Evolutionary conservation across 2,329 filamentous ascomycete genomes (phyloP).

Genomic region (Knoxdaviesia capensis): DNA sequence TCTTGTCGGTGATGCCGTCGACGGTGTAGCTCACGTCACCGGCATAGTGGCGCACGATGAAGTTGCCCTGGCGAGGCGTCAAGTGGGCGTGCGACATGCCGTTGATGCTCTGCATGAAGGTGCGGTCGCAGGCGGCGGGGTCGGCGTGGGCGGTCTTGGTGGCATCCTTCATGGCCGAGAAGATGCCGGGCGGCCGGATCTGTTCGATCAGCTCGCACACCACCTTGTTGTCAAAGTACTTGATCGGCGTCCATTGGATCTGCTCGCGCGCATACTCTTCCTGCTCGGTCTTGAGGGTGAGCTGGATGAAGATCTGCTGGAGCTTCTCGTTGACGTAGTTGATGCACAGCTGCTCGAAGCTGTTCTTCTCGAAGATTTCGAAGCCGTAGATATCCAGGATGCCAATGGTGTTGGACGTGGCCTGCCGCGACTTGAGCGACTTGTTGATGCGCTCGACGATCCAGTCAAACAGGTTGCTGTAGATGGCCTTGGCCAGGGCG

Average conservation of each 20-base stretch:
- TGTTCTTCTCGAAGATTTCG: slow-evolving; percentile 98
- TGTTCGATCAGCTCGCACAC: slow-evolving; percentile 96
- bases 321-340: slow-evolving; percentile 99
- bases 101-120: slow-evolving; percentile 84
- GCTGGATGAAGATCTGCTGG: slow-evolving; percentile 96
- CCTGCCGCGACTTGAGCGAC: slow-evolving; percentile 60
- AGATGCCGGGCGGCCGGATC: slow-evolving; percentile 72
- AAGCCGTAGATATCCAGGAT: slow-evolving; percentile 99
- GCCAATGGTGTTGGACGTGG: slow-evolving; percentile 68
- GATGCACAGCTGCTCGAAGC: slow-evolving; percentile 96
- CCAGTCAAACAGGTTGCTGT: slow-evolving; percentile 97
- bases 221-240: slow-evolving; percentile 98
- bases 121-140: slow-evolving; percentile 80
- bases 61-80: slow-evolving; percentile 79
- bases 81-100: slow-evolving; percentile 84
- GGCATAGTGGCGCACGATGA: slow-evolving; percentile 97
- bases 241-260: slow-evolving; percentile 97
- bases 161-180: slow-evolving; percentile 90
- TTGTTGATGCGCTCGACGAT: slow-evolving; percentile 84
- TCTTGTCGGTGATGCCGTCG: slow-evolving; percentile 97
- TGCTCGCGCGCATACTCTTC: slow-evolving; percentile 92
- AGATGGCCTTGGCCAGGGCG: slow-evolving; percentile 85
- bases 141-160: slow-evolving; percentile 97
- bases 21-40: slow-evolving; percentile 91
- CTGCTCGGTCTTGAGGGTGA: slow-evolving; percentile 91